Evolutionary conservation across 768 basidiomycete genomes (phyloP).

Genomic region (Kwoniella dejecticola): DNA sequence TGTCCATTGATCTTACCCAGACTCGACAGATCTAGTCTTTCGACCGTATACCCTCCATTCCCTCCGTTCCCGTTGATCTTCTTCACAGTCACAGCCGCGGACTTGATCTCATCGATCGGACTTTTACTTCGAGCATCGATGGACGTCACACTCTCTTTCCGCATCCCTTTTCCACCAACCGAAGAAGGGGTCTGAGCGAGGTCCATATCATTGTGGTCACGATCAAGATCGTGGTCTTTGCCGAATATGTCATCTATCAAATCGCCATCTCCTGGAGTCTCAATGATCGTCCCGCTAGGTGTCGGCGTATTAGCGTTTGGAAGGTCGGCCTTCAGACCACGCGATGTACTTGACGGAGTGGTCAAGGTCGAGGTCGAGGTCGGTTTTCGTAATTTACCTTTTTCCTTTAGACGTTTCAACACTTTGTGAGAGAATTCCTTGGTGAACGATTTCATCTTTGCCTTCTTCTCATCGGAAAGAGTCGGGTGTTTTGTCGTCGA

Average conservation of each 20-base stretch:
- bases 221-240: slow-evolving; percentile 15
- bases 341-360: slow-evolving; percentile 9
- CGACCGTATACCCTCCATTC: slow-evolving; percentile 20
- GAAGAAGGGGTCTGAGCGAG: slow-evolving; percentile 1
- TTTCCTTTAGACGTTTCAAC: slow-evolving; percentile 50
- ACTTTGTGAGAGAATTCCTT: slow-evolving; percentile 89
- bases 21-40: slow-evolving; percentile 9
- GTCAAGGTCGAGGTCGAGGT: slow-evolving; percentile 5
- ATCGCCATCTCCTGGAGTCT: not conserved
- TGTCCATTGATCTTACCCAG: slow-evolving; percentile 20
- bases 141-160: not conserved
- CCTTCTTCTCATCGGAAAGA: slow-evolving; percentile 75
- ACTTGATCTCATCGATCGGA: slow-evolving; percentile 3
- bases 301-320: not conserved
- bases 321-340: not conserved
- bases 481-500: slow-evolving; percentile 69
- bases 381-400: slow-evolving; percentile 38
- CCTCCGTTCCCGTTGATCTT: slow-evolving; percentile 6
- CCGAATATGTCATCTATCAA: slow-evolving; percentile 33
- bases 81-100: slow-evolving; percentile 7
- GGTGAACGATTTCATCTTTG: slow-evolving; percentile 88
- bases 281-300: slow-evolving; percentile 11
- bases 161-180: not conserved
- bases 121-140: not conserved
- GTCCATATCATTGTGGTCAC: slow-evolving; percentile 19